A percentile compares a stretch with the other conserved stretches of the same genome.
These are phyloP conservation scores for Aspergillus olivimuriae DNA, from an alignment of 495 filamentous ascomycete species.

Conservation along the genomic window DNA sequence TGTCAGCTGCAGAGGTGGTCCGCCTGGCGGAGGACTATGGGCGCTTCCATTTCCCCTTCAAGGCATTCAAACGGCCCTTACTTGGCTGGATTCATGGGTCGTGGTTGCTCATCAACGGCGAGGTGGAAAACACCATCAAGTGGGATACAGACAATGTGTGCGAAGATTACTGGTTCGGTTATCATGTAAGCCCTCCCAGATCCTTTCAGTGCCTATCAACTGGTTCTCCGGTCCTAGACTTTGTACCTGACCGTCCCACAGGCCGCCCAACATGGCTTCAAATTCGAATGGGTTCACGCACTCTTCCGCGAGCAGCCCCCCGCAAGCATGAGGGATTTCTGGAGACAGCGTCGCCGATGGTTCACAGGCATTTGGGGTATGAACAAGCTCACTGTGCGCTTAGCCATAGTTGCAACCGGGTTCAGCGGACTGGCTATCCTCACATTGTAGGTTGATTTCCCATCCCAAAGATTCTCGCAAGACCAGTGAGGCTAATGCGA, in stretches of 20 bases:
- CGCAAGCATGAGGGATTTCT: background rate
- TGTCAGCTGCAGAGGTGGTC: conserved; percentile 2
- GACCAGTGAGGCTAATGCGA: background rate
- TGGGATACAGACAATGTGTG: conserved; percentile 12
- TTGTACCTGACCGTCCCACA: background rate
- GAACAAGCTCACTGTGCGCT: background rate
- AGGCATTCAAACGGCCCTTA: conserved; percentile 1
- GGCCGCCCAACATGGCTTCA: conserved; percentile 7
- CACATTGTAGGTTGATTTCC: conserved; percentile 4
- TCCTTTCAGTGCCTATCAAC: no score
- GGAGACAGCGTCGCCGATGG: conserved; percentile 6
- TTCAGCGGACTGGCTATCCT: background rate
- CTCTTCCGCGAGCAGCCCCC: conserved; percentile 8
- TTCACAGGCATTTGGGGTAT: conserved; percentile 5
- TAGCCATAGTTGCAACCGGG: background rate
- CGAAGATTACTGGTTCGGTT: conserved; percentile 11
- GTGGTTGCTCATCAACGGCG: conserved; percentile 7
- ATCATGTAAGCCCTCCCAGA: conserved; percentile 3
- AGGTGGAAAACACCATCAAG: conserved; percentile 4
- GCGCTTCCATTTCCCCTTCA: conserved; percentile 5
- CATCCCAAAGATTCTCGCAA: background rate
- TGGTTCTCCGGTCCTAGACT: no score
- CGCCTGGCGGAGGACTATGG: conserved; percentile 8
- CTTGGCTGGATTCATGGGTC: conserved; percentile 8
- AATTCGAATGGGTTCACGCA: conserved; percentile 9